A percentile compares a stretch with the other conserved stretches of the same genome.
phyloP scores from a whole-genome alignment of 345 rosid species.

The Lagerstroemia speciosa region DNA sequence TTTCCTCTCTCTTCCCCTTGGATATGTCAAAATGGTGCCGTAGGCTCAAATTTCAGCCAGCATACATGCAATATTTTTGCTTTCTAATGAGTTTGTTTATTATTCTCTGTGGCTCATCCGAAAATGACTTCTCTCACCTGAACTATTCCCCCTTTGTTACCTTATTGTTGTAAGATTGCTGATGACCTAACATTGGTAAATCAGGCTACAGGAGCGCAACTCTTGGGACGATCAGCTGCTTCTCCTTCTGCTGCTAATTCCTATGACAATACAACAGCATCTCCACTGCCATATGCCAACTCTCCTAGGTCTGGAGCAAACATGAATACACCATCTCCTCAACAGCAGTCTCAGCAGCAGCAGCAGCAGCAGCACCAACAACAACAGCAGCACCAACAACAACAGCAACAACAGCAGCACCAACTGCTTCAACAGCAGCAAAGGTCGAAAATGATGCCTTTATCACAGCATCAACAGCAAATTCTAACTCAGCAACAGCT shows the following conservation, averaged over 20 bases:
- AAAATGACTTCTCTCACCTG: not conserved
- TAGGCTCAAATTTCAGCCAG: not conserved
- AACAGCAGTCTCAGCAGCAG: constrained; percentile 60
- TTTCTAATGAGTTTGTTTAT: not conserved
- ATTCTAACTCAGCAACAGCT: constrained; percentile 65
- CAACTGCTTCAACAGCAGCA: constrained; percentile 27
- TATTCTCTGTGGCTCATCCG: not conserved
- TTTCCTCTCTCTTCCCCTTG: not conserved
- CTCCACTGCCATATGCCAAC: constrained; percentile 82
- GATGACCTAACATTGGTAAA: constrained; percentile 11
- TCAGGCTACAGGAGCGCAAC: constrained; percentile 67
- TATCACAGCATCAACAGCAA: constrained; percentile 61
- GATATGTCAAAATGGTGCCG: not conserved
- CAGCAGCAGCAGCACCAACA: constrained; percentile 53
- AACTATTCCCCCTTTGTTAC: not conserved
- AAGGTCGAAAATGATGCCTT: constrained; percentile 64
- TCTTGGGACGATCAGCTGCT: constrained; percentile 77
- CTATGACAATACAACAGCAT: constrained; percentile 63
- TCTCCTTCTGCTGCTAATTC: constrained; percentile 70
- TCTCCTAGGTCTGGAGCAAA: constrained; percentile 77
- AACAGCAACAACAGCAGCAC: constrained; percentile 44
- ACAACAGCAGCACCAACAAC: constrained; percentile 47
- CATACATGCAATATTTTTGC: not conserved
- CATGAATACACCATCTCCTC: constrained; percentile 84
- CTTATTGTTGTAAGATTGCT: not conserved